phyloP scores from a whole-genome alignment of 306 rosid species.

The Biancaea sappan region DNA sequence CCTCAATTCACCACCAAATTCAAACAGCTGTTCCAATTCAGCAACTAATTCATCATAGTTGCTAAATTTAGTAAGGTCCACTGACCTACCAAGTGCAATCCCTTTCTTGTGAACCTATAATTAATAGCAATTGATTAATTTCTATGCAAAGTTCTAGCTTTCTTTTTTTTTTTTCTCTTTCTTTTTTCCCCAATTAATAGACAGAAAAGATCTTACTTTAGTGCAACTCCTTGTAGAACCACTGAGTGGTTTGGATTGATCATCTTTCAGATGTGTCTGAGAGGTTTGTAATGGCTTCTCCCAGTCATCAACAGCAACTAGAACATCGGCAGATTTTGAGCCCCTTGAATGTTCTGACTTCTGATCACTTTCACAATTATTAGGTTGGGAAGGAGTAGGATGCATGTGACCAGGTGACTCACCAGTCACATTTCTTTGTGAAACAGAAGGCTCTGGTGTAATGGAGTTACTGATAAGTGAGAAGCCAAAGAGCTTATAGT shows the following conservation, averaged over 20 bases:
- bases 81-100: conserved; percentile 89
- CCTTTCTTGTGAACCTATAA: conserved; percentile 94
- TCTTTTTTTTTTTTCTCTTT: too few species aligned
- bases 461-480: conserved; percentile 52
- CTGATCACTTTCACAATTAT: conserved; percentile 43
- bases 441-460: conserved; percentile 43
- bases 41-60: conserved; percentile 66
- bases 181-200: neutral
- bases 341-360: conserved; percentile 61
- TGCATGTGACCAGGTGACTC: conserved; percentile 41
- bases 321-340: conserved; percentile 45
- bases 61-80: conserved; percentile 81
- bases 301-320: conserved; percentile 32
- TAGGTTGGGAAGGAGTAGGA: conserved; percentile 34
- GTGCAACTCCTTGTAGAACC: conserved; percentile 87
- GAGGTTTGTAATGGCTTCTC: conserved; percentile 47
- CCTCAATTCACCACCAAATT: conserved; percentile 73
- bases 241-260: conserved; percentile 52
- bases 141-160: conserved; percentile 4
- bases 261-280: conserved; percentile 49
- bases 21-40: conserved; percentile 79
- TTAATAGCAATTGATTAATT: conserved; percentile 24
- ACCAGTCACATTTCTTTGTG: conserved; percentile 36
- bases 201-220: conserved; percentile 49
- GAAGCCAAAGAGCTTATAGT: conserved; percentile 82